Percentiles rank a stretch among this genome's conserved stretches.
Evolutionary conservation across 495 filamentous ascomycete genomes (phyloP).

Genomic region (Penicillium manginii): DNA sequence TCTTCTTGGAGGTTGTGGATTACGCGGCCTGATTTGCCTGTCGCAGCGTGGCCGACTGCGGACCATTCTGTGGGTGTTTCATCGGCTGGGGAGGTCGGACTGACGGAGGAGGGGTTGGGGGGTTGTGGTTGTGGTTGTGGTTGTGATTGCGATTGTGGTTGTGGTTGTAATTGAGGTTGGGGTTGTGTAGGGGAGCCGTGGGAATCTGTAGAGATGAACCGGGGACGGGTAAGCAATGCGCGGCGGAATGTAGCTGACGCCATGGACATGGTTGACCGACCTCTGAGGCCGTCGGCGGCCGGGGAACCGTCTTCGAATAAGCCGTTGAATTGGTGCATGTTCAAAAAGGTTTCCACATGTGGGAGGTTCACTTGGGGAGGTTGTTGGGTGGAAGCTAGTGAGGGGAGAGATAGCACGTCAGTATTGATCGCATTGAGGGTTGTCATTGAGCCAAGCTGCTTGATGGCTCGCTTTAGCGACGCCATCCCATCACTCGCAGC

Average conservation of each 20-base stretch:
- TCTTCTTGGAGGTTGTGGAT: conserved; percentile 89
- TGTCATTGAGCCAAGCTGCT: neutral
- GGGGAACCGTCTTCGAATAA: conserved; percentile 36
- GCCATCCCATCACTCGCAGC: neutral
- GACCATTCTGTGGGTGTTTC: conserved; percentile 64
- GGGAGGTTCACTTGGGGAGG: conserved; percentile 46
- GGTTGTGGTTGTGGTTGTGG: conserved; percentile 9
- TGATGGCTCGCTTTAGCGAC: neutral
- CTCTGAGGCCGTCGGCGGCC: conserved; percentile 17
- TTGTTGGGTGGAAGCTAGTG: conserved; percentile 20
- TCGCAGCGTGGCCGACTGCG: conserved; percentile 73
- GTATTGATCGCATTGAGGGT: neutral
- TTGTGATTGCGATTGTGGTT: conserved; percentile 10
- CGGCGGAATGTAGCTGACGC: neutral
- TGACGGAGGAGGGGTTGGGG: conserved; percentile 22
- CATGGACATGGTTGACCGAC: conserved; percentile 15
- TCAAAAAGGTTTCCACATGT: conserved; percentile 49
- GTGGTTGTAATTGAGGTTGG: conserved; percentile 9
- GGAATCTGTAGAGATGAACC: conserved; percentile 25
- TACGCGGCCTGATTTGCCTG: conserved; percentile 90
- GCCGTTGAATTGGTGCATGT: conserved; percentile 50
- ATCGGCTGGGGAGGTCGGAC: conserved; percentile 30
- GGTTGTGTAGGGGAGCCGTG: conserved; percentile 16
- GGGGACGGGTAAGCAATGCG: neutral
- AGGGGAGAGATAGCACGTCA: neutral